Percentiles rank a stretch among this genome's conserved stretches.
Conservation (phyloP, 2,329 filamentous ascomycete species). For the Penicillium freii region DNA sequence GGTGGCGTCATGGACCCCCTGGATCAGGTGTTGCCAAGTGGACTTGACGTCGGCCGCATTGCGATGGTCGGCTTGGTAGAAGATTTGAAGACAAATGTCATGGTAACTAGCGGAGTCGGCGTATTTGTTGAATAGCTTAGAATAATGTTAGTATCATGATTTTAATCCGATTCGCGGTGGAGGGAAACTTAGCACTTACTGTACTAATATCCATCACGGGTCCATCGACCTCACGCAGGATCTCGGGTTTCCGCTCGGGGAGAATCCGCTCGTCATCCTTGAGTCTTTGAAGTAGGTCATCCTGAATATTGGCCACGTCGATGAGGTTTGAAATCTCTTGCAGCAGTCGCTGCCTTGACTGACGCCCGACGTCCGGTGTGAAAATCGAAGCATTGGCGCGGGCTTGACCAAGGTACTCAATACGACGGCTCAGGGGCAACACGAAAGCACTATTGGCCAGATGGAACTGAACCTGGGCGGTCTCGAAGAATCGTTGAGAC, state of each 20-base stretch:
- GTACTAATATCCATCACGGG: slow-evolving; percentile 72
- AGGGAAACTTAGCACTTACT: slow-evolving; percentile 54
- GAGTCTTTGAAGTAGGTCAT: slow-evolving; percentile 80
- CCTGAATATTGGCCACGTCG: slow-evolving; percentile 91
- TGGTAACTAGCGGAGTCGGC: slow-evolving; percentile 90
- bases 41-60: slow-evolving; percentile 78
- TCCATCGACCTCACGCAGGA: slow-evolving; percentile 71
- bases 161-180: no score
- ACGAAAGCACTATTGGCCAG: slow-evolving; percentile 80
- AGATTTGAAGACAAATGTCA: slow-evolving; percentile 89
- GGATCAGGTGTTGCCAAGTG: slow-evolving; percentile 81
- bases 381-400: slow-evolving; percentile 88
- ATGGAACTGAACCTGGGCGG: slow-evolving; percentile 79
- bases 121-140: slow-evolving; percentile 89
- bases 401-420: slow-evolving; percentile 84
- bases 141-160: slow-evolving; percentile 13
- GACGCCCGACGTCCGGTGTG: slow-evolving; percentile 71
- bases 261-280: slow-evolving; percentile 69
- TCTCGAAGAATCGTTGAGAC: slow-evolving; percentile 77
- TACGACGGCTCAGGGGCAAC: slow-evolving; percentile 77
- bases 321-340: slow-evolving; percentile 82
- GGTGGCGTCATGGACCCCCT: slow-evolving; percentile 63
- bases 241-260: slow-evolving; percentile 60
- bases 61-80: slow-evolving; percentile 85
- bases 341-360: slow-evolving; percentile 78